Base-by-base conservation (phyloP, 179 eudicot species). In the Spergularia azorica region DNA sequence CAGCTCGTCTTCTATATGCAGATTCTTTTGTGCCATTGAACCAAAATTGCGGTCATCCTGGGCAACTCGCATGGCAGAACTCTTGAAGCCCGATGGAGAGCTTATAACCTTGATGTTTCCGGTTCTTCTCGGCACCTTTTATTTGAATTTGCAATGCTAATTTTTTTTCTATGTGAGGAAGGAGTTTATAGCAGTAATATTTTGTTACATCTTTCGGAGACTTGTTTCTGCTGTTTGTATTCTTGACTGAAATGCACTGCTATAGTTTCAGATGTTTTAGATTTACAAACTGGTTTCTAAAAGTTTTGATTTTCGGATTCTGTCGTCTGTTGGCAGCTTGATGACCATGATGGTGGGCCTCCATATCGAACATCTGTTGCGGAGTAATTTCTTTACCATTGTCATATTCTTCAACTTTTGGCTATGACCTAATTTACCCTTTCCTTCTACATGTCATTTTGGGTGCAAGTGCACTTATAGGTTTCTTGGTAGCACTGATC, bases 1-100 rank as follows among this genome's bases (percentile, higher is more conserved):
- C 36, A 41, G 17, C 39, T 56, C 38, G 63, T 38, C 16, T 68
- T 48, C 9, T 16, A 18, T 50, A 5, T 80, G 84, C 90, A 92
- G 98, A 78, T 94, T 94, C 84, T 94, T 94, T 77, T 94, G 98
- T 83, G 98, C 97, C 55, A 88, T 94, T 84, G 92, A 89, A 72
- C 97, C 92, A 39, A 70, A 81, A 71, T 60, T 88, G 89, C 85
- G 97, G 73, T 77, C 89, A 79, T 83, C 86, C 60, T 92, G 98
- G 98, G 98, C 92, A 39, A 72, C 68, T 15, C 86, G 84, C 79
- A 83, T 94, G 77, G 55, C 64, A 20, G 87, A 85, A 41, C 92
- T 90, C 74, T 70, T 94, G 54, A 92, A 92, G 82, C 93, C 94
- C 48, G 94, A 92, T 79, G 98, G 98, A 52, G 98, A 92, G 85